Evolutionary conservation across 495 filamentous ascomycete genomes (phyloP).

Genomic region (Hypoxylon perforatum): DNA sequence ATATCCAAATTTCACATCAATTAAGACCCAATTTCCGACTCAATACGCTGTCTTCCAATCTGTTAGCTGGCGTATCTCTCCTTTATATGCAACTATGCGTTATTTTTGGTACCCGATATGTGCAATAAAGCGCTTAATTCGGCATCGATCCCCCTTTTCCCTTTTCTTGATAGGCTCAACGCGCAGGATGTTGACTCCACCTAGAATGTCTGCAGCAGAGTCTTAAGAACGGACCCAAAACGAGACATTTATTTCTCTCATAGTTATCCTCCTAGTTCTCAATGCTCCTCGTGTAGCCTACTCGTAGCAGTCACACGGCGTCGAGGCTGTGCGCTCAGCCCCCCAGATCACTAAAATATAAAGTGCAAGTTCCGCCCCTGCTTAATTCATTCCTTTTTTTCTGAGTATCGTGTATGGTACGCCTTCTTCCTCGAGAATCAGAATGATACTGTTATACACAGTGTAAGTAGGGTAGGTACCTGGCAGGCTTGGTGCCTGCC

Average conservation of each 20-base stretch:
- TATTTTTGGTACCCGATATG: neutral
- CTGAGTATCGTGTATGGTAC: no score
- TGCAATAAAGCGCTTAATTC: neutral
- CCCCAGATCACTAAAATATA: neutral
- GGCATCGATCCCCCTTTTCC: neutral
- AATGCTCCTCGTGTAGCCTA: neutral
- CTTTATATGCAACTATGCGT: constrained; percentile 5
- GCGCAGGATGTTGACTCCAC: neutral
- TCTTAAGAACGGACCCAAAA: neutral
- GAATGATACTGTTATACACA: no score
- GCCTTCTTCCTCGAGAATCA: no score
- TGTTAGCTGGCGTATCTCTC: neutral
- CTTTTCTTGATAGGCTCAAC: constrained; percentile 9
- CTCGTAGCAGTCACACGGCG: constrained; percentile 8
- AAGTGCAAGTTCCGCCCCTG: neutral
- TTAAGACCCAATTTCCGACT: neutral
- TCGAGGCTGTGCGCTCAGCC: constrained; percentile 2
- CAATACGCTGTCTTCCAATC: neutral
- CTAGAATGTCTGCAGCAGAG: neutral
- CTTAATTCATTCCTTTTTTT: neutral
- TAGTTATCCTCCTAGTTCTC: neutral
- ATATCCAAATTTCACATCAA: neutral
- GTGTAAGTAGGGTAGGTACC: no score
- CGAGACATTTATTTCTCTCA: neutral
- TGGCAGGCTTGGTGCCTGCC: no score